Percentiles rank a stretch among this genome's conserved stretches.
Conservation (phyloP, 495 filamentous ascomycete species). For the Penicillium chermesinum region DNA sequence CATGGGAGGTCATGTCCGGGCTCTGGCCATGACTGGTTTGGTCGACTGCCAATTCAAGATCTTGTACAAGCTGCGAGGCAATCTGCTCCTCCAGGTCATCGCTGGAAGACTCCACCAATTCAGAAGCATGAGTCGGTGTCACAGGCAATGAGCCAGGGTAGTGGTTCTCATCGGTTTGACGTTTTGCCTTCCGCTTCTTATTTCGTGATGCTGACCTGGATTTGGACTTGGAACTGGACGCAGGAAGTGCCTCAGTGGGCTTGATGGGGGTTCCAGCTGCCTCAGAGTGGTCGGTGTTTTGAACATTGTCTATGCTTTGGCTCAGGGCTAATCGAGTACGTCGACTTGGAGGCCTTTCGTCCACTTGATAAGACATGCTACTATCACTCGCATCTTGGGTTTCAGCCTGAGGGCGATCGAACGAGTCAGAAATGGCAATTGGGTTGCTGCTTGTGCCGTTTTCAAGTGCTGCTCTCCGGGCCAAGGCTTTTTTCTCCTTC, state of each 20-base stretch:
- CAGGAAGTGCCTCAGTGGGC: not conserved
- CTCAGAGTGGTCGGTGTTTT: not conserved
- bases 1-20: no score
- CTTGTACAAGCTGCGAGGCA: constrained; percentile 42
- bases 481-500: constrained; percentile 14
- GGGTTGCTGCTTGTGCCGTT: constrained; percentile 10
- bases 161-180: not conserved
- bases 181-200: not conserved
- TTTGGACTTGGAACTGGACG: constrained; percentile 4
- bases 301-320: constrained; percentile 11
- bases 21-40: constrained; percentile 9
- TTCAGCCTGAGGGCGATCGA: not conserved
- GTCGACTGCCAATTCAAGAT: constrained; percentile 36
- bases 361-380: constrained; percentile 1
- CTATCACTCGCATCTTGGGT: constrained; percentile 8
- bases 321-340: constrained; percentile 28
- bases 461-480: not conserved
- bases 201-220: constrained; percentile 8
- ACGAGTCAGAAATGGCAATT: not conserved
- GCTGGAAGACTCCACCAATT: constrained; percentile 27
- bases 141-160: not conserved
- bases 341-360: constrained; percentile 21
- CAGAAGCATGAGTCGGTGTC: not conserved
- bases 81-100: constrained; percentile 43
- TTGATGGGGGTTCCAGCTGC: constrained; percentile 5